Evolutionary conservation across 2,329 filamentous ascomycete genomes (phyloP).

Genomic region (Cadophora sp.): DNA sequence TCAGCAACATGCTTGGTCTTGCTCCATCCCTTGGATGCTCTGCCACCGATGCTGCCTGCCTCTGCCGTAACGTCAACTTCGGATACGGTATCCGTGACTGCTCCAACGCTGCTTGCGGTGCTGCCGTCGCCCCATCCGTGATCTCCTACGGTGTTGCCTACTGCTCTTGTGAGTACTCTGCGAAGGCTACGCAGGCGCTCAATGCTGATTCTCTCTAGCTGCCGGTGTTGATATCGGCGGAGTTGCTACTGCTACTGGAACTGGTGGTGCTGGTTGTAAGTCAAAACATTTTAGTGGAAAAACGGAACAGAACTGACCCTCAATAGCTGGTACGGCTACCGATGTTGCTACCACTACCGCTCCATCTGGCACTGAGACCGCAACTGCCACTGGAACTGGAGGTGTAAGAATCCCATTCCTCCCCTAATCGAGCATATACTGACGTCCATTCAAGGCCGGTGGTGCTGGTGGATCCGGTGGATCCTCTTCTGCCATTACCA

Average conservation of each 20-base stretch:
- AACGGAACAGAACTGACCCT: background rate
- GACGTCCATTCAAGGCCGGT: conserved; percentile 8
- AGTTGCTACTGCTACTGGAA: conserved; percentile 20
- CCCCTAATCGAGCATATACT: background rate
- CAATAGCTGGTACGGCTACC: conserved; percentile 9
- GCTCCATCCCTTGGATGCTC: conserved; percentile 51
- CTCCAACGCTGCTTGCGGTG: conserved; percentile 51
- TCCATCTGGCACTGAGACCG: conserved; percentile 21
- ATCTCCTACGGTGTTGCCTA: conserved; percentile 42
- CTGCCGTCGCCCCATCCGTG: conserved; percentile 39
- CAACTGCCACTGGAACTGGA: conserved; percentile 21
- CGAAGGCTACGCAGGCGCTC: background rate
- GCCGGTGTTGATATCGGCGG: conserved; percentile 21
- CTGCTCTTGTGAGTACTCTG: conserved; percentile 37
- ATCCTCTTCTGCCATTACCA: conserved; percentile 34
- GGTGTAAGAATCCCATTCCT: background rate
- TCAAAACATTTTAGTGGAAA: background rate
- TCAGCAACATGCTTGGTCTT: conserved; percentile 54
- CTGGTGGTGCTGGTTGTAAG: conserved; percentile 22
- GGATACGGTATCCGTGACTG: conserved; percentile 56
- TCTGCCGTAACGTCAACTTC: conserved; percentile 53
- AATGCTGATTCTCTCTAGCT: conserved; percentile 13
- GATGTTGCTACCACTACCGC: conserved; percentile 11
- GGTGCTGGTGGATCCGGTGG: conserved; percentile 22
- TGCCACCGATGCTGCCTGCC: conserved; percentile 48